phyloP scores from a whole-genome alignment of 1,284 basidiomycete genomes.

The Leccinum solheimii region DNA sequence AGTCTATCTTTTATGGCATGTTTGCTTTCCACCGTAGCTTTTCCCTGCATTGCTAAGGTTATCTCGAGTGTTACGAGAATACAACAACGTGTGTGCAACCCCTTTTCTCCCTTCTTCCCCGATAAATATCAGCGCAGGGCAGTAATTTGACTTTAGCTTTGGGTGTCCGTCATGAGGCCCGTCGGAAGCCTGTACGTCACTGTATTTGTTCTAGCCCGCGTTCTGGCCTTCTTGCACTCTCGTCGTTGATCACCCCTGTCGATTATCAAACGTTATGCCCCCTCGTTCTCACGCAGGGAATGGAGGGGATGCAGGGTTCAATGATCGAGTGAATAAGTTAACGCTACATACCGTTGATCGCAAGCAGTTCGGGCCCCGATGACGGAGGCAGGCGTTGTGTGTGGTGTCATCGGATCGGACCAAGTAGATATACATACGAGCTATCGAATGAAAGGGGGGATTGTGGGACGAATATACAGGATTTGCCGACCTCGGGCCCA shows the following conservation, averaged over 20 bases:
- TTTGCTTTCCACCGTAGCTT: not conserved
- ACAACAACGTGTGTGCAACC: not conserved
- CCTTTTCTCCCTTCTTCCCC: not conserved
- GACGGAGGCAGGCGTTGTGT: not conserved
- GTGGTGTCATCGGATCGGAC: not conserved
- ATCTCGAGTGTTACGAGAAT: not conserved
- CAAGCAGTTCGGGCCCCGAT: not conserved
- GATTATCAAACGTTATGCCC: not conserved
- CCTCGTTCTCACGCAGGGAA: not conserved
- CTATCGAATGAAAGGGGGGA: no score
- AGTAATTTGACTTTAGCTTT: not conserved
- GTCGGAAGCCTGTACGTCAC: not conserved
- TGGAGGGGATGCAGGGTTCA: not conserved
- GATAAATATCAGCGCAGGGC: not conserved
- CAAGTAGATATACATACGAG: not conserved
- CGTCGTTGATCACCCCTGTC: not conserved
- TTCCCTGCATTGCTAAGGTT: not conserved
- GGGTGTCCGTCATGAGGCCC: not conserved
- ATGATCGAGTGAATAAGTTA: not conserved
- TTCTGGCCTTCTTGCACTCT: not conserved
- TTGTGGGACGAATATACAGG: no score
- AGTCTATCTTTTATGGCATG: not conserved
- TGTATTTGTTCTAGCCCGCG: not conserved
- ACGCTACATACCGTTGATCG: not conserved
- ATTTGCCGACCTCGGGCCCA: no score